Percentiles rank a stretch among this genome's conserved stretches.
Conservation (phyloP, 441 rosid genomes). For the Pelargonium citronellum region DNA sequence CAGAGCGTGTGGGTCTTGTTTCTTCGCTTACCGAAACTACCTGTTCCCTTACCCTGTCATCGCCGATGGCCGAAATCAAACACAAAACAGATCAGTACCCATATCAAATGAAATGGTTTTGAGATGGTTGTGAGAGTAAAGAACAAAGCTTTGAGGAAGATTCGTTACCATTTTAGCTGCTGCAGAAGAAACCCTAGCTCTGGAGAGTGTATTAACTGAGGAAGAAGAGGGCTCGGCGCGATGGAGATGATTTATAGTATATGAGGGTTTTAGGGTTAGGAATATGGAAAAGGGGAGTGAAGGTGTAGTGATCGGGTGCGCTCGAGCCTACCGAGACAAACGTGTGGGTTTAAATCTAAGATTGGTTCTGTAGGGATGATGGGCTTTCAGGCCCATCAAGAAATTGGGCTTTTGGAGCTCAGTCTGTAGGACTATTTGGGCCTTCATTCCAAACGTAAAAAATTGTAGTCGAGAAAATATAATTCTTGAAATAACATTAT, state of each 20-base stretch:
- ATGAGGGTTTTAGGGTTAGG: not conserved
- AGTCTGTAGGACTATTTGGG: too few species aligned
- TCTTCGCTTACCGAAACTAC: slow-evolving; percentile 93
- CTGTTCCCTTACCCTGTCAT: slow-evolving; percentile 87
- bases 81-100: too few species aligned
- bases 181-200: not conserved
- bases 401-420: too few species aligned
- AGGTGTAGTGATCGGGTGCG: too few species aligned
- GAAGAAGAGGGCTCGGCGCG: not conserved
- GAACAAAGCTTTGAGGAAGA: not conserved
- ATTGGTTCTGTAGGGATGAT: too few species aligned
- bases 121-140: not conserved
- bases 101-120: too few species aligned
- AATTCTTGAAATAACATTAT: too few species aligned
- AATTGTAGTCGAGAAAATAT: too few species aligned
- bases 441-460: too few species aligned
- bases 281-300: not conserved
- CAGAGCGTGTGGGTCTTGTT: slow-evolving; percentile 96
- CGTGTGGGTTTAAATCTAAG: too few species aligned
- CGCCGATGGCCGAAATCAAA: not conserved
- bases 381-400: too few species aligned
- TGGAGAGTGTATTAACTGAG: not conserved
- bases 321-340: too few species aligned
- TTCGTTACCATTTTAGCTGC: not conserved
- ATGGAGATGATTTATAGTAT: not conserved